Evolutionary conservation across 2,329 filamentous ascomycete species (phyloP).

Genomic region (Trichophyton verrucosum): DNA sequence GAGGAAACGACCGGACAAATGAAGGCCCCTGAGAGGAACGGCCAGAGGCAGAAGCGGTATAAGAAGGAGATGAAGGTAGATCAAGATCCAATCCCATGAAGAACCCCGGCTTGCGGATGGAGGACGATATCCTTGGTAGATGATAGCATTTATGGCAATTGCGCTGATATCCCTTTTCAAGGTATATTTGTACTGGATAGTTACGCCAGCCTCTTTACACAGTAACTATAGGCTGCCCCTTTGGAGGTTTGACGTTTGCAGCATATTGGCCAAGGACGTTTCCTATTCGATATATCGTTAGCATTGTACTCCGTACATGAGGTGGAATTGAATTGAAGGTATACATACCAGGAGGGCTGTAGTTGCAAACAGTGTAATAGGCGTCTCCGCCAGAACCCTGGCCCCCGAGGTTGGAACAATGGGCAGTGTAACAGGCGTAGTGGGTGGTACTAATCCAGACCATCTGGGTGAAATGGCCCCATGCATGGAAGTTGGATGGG

Average conservation of each 20-base stretch:
- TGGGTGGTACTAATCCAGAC: slow-evolving; percentile 53
- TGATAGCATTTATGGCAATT: background rate
- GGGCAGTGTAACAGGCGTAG: slow-evolving; percentile 49
- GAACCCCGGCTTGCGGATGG: background rate
- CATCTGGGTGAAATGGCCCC: slow-evolving; percentile 66
- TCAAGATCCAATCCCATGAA: background rate
- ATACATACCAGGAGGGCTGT: slow-evolving; percentile 55
- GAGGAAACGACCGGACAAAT: background rate
- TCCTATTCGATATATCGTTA: slow-evolving; percentile 25
- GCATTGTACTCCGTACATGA: slow-evolving; percentile 5
- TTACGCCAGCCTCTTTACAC: slow-evolving; percentile 10
- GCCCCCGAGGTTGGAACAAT: slow-evolving; percentile 33
- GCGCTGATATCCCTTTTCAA: too few relatives aligned
- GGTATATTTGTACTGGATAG: too few relatives aligned
- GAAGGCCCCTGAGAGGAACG: background rate
- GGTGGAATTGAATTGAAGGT: background rate
- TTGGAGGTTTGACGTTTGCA: slow-evolving; percentile 38
- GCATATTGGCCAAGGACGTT: slow-evolving; percentile 45
- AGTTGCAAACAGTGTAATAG: slow-evolving; percentile 86
- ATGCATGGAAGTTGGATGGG: slow-evolving; percentile 51
- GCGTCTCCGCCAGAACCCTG: slow-evolving; percentile 29
- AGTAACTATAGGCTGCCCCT: slow-evolving; percentile 26
- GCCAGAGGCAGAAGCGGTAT: background rate
- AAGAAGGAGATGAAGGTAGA: background rate
- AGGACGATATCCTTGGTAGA: background rate